phyloP scores from a whole-genome alignment of 192 early-diverging fungal genomes.

The Podila verticillata region DNA sequence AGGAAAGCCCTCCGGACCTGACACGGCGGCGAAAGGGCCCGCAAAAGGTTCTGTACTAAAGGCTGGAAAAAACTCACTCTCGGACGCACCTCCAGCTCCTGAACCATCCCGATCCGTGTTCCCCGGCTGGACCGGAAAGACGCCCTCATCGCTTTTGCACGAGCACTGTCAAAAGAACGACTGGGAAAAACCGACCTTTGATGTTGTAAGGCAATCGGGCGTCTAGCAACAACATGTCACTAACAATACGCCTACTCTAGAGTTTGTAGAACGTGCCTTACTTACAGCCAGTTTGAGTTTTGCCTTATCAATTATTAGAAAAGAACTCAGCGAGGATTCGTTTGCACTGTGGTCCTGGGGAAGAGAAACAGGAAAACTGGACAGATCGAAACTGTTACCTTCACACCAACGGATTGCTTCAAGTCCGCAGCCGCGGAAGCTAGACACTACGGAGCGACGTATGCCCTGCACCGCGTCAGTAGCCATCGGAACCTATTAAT shows the following conservation, averaged over 20 bases:
- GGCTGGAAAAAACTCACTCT: conserved; percentile 8
- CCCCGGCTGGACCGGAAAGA: conserved; percentile 90
- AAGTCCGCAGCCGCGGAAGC: conserved; percentile 67
- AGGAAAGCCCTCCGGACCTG: not conserved
- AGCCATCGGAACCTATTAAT: conserved; percentile 75
- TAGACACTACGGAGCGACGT: conserved; percentile 80
- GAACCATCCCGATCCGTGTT: conserved; percentile 59
- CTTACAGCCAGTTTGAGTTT: not conserved
- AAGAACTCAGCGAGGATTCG: conserved; percentile 43
- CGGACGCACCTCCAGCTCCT: conserved; percentile 16
- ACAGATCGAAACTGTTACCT: conserved; percentile 59
- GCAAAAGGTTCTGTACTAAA: conserved; percentile 14
- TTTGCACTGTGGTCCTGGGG: conserved; percentile 59
- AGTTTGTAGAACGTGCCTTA: conserved; percentile 6
- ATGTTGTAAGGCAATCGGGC: conserved; percentile 52
- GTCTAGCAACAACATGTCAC: not conserved
- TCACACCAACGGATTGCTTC: conserved; percentile 55
- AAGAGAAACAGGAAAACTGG: conserved; percentile 69
- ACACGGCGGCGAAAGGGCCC: not conserved
- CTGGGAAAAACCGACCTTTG: conserved; percentile 79
- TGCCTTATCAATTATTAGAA: conserved; percentile 10
- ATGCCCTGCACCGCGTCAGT: conserved; percentile 78
- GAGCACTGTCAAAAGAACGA: conserved; percentile 79
- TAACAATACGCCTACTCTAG: not conserved
- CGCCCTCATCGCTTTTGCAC: conserved; percentile 77